Base-by-base conservation (phyloP, 83 land plant genomes). In the Diphasiastrum complanatum region DNA sequence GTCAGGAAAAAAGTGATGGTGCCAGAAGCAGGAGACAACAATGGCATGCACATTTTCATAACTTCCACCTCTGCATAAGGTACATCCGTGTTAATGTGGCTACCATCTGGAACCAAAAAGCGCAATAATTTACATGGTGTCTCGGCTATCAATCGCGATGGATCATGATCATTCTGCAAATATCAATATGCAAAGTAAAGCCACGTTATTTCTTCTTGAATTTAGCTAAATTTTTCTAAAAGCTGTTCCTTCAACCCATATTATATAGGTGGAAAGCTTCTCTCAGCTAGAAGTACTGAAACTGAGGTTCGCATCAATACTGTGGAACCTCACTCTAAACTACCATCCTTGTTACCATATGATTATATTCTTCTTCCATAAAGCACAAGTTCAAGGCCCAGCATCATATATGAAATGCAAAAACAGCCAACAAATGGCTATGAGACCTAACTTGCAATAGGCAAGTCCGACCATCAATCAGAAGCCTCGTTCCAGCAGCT, bases 11-110 rank as follows among this genome's bases (percentile, higher is more conserved):
- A 89, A 32, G 80, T 83, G 59, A 93, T 76, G 1, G 75, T 63
- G 37, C 99, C 99, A 66, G 99, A 73, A 64, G 99, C 92, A 33
- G 99, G 98, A 48, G 83, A 78, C 47, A 92, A 76, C 32, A 92
- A 76, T 52, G 97, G 99, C 99, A 93, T 93, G 51, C 99, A 93
- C 99, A 93, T 93, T 65, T 93, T 93, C 96, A 93, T 93, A 34
- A 93, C 99, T 71, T 93, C 99, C 38, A 93, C 99, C 64, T 93
- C 99, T 4, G 92, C 99, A 77, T 89, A 93, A 8, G 99, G 96
- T 32, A 71, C 67, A 70, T 93, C 92, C 20, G 99, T 71, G 61
- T 83, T 83, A 5, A 83, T 73, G 51, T 89, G 89, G 71, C 89
- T 75, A 32, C 75, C 85, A 80, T 93, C 89, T 27, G 83, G 51